Conservation (phyloP, 2,329 filamentous ascomycete species). For the Teratosphaeria zuluensis region DNA sequence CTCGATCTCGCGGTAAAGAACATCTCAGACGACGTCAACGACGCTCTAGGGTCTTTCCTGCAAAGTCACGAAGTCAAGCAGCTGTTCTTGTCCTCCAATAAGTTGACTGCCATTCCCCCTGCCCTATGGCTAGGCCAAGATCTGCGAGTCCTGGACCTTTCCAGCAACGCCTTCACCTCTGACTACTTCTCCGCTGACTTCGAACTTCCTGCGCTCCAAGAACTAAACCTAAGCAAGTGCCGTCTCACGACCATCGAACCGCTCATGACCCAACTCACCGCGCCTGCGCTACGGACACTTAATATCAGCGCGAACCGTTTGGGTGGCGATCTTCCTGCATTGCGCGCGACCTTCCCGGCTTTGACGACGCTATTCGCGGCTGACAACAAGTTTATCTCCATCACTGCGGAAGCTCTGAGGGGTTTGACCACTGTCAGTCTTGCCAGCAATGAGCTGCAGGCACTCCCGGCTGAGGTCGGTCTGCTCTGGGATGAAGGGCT, state of each 20-base stretch:
- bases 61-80: conserved; percentile 41
- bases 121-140: conserved; percentile 61
- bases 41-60: conserved; percentile 34
- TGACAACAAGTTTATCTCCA: conserved; percentile 67
- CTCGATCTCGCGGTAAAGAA: conserved; percentile 32
- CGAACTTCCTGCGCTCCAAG: conserved; percentile 59
- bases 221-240: conserved; percentile 67
- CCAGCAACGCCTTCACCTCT: conserved; percentile 27
- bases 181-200: conserved; percentile 60
- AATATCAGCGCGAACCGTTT: conserved; percentile 80
- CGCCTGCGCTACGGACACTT: conserved; percentile 64
- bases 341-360: conserved; percentile 59
- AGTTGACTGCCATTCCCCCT: conserved; percentile 58
- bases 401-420: conserved; percentile 58
- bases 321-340: conserved; percentile 51
- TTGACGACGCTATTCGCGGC: conserved; percentile 62
- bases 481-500: conserved; percentile 57
- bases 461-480: conserved; percentile 70
- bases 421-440: conserved; percentile 71
- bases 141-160: conserved; percentile 44
- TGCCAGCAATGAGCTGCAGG: conserved; percentile 76
- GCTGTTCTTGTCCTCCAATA: conserved; percentile 68
- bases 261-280: conserved; percentile 57
- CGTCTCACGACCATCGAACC: conserved; percentile 61
- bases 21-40: conserved; percentile 29